A percentile compares a stretch with the other conserved stretches of the same genome.
Conservation (phyloP, 2,329 filamentous ascomycete species). For the Cercospora zeina region DNA sequence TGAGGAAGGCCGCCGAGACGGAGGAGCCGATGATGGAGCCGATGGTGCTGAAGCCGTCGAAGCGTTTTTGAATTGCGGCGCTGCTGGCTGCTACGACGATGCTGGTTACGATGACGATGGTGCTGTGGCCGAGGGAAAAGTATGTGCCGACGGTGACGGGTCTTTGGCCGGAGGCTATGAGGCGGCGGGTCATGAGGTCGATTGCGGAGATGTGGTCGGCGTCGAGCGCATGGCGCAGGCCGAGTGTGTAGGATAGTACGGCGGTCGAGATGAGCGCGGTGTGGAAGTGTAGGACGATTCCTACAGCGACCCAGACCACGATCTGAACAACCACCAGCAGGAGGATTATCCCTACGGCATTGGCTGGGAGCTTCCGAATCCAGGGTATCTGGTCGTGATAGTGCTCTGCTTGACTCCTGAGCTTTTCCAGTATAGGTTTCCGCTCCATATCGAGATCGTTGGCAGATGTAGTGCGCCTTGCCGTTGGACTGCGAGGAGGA, state of each 20-base stretch:
- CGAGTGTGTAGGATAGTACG: slow-evolving; percentile 82
- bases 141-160: slow-evolving; percentile 93
- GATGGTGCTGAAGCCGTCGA: slow-evolving; percentile 74
- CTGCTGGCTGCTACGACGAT: slow-evolving; percentile 89
- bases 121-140: slow-evolving; percentile 91
- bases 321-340: slow-evolving; percentile 57
- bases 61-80: slow-evolving; percentile 76
- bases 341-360: slow-evolving; percentile 58
- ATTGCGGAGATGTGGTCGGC: slow-evolving; percentile 94
- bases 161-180: slow-evolving; percentile 79
- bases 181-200: slow-evolving; percentile 87
- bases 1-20: slow-evolving; percentile 78
- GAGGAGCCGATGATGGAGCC: slow-evolving; percentile 88
- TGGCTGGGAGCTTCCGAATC: slow-evolving; percentile 57
- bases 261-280: slow-evolving; percentile 71
- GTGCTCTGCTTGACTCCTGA: slow-evolving; percentile 29
- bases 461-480: neutral
- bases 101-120: slow-evolving; percentile 87
- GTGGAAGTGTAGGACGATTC: slow-evolving; percentile 54
- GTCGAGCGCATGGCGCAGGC: slow-evolving; percentile 90
- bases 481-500: neutral
- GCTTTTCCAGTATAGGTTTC: slow-evolving; percentile 21
- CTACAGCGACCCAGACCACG: slow-evolving; percentile 59
- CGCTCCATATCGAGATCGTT: slow-evolving; percentile 21
- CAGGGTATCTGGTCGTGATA: slow-evolving; percentile 57